Conservation (phyloP, 108 stramenopile genomes). For the Nitzschia palea region DNA sequence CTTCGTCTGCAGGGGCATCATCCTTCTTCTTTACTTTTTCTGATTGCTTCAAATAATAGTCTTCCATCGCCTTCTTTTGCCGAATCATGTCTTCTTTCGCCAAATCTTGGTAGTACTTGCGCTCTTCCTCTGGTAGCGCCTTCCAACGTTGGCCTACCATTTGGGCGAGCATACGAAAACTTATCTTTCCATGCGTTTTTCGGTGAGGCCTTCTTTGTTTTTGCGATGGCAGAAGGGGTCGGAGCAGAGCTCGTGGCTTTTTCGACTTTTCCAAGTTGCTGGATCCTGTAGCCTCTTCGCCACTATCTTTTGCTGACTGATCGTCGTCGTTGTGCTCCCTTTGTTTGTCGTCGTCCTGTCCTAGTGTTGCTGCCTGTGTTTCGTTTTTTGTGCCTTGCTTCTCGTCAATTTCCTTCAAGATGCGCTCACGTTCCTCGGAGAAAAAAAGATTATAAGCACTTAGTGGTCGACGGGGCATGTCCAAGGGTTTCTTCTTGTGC, state of each 20-base stretch:
- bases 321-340: conserved; percentile 2
- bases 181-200: conserved; percentile 67
- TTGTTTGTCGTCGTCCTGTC: conserved; percentile 10
- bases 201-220: conserved; percentile 55
- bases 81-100: conserved; percentile 52
- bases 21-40: neutral
- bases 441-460: conserved; percentile 72
- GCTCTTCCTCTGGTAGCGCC: conserved; percentile 40
- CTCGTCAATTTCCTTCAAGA: conserved; percentile 50
- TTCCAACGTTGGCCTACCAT: conserved; percentile 62
- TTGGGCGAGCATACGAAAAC: conserved; percentile 49
- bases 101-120: conserved; percentile 51
- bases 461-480: conserved; percentile 58
- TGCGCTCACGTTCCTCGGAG: conserved; percentile 57
- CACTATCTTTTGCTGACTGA: neutral
- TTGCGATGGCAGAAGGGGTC: conserved; percentile 43
- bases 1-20: neutral
- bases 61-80: conserved; percentile 60
- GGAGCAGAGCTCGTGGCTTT: conserved; percentile 42
- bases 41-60: conserved; percentile 38
- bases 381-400: conserved; percentile 11
- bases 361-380: neutral
- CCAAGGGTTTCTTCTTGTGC: conserved; percentile 53
- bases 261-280: neutral
- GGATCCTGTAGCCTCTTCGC: neutral